Evolutionary conservation across 768 basidiomycete species (phyloP).

Genomic region (Pisolithus albus): DNA sequence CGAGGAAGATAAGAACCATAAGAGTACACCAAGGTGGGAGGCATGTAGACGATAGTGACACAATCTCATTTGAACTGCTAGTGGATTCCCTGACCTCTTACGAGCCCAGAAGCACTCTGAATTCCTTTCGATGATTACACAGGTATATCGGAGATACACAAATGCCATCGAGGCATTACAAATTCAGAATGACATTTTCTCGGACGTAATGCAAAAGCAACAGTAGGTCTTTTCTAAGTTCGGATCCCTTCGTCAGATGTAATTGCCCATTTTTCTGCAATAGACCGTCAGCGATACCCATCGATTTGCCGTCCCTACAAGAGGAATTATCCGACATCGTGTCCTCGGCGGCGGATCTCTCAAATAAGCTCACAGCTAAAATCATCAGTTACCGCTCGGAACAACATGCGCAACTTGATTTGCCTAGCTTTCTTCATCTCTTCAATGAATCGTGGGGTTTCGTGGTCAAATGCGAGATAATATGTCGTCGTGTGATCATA

Average conservation of each 20-base stretch:
- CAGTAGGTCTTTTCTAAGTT: conserved; percentile 24
- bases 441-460: conserved; percentile 88
- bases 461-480: conserved; percentile 78
- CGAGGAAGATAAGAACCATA: conserved; percentile 39
- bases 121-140: conserved; percentile 56
- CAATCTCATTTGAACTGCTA: conserved; percentile 3
- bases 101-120: conserved; percentile 61
- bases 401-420: conserved; percentile 64
- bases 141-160: conserved; percentile 56
- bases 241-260: not conserved
- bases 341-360: conserved; percentile 74
- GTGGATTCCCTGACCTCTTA: conserved; percentile 47
- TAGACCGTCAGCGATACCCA: conserved; percentile 35
- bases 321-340: conserved; percentile 74
- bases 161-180: conserved; percentile 65
- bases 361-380: conserved; percentile 76
- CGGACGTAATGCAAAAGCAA: conserved; percentile 49
- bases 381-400: conserved; percentile 73
- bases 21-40: conserved; percentile 22
- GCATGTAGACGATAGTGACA: not conserved
- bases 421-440: conserved; percentile 70
- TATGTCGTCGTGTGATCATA: conserved; percentile 89
- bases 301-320: conserved; percentile 40
- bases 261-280: conserved; percentile 2
- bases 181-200: conserved; percentile 48